Base-by-base conservation (phyloP, 768 basidiomycete genomes). In the Rhodotorula paludigena region DNA sequence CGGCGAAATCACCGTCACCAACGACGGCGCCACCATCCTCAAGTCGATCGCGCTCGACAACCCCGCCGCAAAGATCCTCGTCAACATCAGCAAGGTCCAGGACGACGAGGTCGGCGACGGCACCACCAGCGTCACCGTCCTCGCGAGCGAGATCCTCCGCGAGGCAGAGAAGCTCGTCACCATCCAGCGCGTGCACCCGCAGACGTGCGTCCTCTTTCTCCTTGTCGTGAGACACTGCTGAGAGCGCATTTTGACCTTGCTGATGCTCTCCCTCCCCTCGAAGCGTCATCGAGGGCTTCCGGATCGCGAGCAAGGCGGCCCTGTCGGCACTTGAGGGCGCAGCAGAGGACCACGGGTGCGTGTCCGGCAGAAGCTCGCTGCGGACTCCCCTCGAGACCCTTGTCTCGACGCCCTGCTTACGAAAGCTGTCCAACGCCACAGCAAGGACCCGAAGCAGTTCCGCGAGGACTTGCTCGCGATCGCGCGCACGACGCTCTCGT, bases 11-110 rank as follows among this genome's bases (percentile, higher is more conserved):
- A 96, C 87, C 71, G 94, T 99, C 56, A 99, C 96, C 18, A 99
- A 99, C 79, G 96, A 99, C 78, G 96, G 96, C 8, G 96, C 96
- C 7, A 98, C 96, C 54, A 99, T 98, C 75, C 85, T 99, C 64
- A 98, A 97, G 78, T 87, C 90, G 55, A 98, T 99, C 75, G 89
- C 92, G 75, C 86, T 99, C 71, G 96, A 99, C 80, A 98, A 99
- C 78, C 90, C 96, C 9, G 94, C 94, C 4, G 96, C 96, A 47
- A 99, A 99, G 83, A 97, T 99, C 78, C 84, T 99, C 61, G 96
- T 99, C 75, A 98, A 99, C 80, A 98, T 99, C 79, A 94, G 92
- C 1, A 99, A 99, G 78, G 94, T 98, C n/a, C 96, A 98, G 80
- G 96, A 99, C 77, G 96, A 99, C 77, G 96, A 99, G 79, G 87